Percentiles rank a stretch among this genome's conserved stretches.
Conservation (phyloP, 208 protist genomes). For the Leishmania amazonensis region DNA sequence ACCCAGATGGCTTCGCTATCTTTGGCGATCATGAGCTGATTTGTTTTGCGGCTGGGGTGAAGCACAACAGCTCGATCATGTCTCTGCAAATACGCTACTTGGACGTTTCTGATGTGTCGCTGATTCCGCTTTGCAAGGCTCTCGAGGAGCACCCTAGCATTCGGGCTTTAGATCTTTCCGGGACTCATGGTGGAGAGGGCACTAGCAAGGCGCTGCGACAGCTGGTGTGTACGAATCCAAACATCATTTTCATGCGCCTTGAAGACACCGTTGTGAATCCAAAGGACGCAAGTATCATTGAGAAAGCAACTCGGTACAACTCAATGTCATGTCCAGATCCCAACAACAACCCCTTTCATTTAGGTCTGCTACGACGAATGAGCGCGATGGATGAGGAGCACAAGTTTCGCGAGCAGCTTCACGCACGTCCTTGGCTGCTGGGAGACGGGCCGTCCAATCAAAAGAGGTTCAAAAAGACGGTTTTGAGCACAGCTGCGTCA, state of each 20-base stretch:
- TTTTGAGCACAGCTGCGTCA: slow-evolving; percentile 27
- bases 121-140: slow-evolving; percentile 74
- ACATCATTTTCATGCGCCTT: slow-evolving; percentile 76
- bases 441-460: slow-evolving; percentile 5
- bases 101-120: slow-evolving; percentile 72
- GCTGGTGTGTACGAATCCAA: slow-evolving; percentile 74
- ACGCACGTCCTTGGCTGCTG: slow-evolving; percentile 66
- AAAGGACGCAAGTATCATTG: slow-evolving; percentile 54
- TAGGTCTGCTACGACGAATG: slow-evolving; percentile 72
- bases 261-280: slow-evolving; percentile 62
- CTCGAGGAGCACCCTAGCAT: slow-evolving; percentile 59
- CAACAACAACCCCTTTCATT: slow-evolving; percentile 79
- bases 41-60: slow-evolving; percentile 77
- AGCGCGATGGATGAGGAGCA: slow-evolving; percentile 75
- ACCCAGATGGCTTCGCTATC: slow-evolving; percentile 45
- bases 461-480: slow-evolving; percentile 29
- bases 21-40: slow-evolving; percentile 80
- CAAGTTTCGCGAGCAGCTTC: slow-evolving; percentile 63
- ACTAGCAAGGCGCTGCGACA: slow-evolving; percentile 65
- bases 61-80: slow-evolving; percentile 81
- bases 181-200: slow-evolving; percentile 60
- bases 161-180: slow-evolving; percentile 73
- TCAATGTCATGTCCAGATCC: slow-evolving; percentile 74
- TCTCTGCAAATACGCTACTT: slow-evolving; percentile 83
- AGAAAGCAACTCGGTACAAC: slow-evolving; percentile 69